Conservation (phyloP, 1,139 yeast genomes). For the Torulaspora pretoriensis region DNA sequence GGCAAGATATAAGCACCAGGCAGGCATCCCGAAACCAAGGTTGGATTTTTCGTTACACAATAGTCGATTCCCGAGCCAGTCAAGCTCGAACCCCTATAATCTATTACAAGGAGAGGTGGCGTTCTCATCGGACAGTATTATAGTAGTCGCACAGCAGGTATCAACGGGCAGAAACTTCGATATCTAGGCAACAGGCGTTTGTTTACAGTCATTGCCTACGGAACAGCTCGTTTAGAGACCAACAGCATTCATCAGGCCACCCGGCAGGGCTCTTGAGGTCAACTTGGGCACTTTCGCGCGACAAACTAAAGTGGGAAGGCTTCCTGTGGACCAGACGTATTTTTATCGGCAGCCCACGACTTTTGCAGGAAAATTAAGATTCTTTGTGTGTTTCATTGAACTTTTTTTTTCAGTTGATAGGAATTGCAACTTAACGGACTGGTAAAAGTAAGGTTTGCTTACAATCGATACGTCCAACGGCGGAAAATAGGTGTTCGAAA, state of each 20-base stretch:
- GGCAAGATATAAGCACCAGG: background rate
- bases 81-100: no score
- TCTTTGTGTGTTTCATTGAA: background rate
- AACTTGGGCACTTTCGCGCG: background rate
- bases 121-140: no score
- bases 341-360: slow-evolving; percentile 2
- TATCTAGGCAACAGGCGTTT: background rate
- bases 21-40: no score
- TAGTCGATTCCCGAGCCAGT: no score
- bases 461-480: slow-evolving; percentile 6
- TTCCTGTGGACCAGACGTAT: background rate
- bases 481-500: slow-evolving; percentile 1
- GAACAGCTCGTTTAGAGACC: slow-evolving; percentile 4
- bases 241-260: slow-evolving; percentile 4
- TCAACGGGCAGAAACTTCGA: no score
- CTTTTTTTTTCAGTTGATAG: slow-evolving; percentile 1
- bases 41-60: no score
- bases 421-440: background rate
- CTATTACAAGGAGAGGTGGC: no score
- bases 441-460: background rate
- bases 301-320: slow-evolving; percentile 1
- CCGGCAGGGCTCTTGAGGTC: slow-evolving; percentile 3
- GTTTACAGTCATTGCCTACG: slow-evolving; percentile 2
- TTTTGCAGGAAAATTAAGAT: slow-evolving; percentile 1
- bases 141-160: no score